These are phyloP conservation scores for Pichia inconspicua DNA, from an alignment of 1,139 yeast genomes.

Conservation along the genomic window DNA sequence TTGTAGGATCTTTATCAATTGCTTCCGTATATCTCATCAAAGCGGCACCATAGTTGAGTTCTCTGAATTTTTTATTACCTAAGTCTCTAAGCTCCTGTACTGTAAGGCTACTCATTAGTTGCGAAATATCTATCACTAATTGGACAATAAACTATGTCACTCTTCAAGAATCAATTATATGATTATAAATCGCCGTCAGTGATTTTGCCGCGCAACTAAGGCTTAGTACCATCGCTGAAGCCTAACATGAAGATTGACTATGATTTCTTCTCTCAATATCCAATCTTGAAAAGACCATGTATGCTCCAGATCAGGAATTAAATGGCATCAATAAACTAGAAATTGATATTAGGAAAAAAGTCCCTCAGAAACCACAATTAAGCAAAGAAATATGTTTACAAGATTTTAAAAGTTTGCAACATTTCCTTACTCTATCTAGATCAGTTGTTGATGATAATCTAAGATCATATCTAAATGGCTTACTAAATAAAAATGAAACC, in stretches of 20 bases:
- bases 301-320: slow-evolving; percentile 1
- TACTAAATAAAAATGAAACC: slow-evolving; percentile 25
- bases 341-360: slow-evolving; percentile 16
- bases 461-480: slow-evolving; percentile 32
- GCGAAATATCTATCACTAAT: neutral
- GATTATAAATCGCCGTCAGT: neutral
- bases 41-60: slow-evolving; percentile 28
- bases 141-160: too few relatives aligned
- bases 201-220: neutral
- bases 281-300: slow-evolving; percentile 1
- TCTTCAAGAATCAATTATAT: too few relatives aligned
- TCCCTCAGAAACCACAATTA: slow-evolving; percentile 20
- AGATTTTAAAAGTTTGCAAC: slow-evolving; percentile 31
- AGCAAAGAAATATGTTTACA: slow-evolving; percentile 32
- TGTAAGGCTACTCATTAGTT: slow-evolving; percentile 1
- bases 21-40: slow-evolving; percentile 31
- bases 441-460: slow-evolving; percentile 37
- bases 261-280: neutral
- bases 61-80: slow-evolving; percentile 29
- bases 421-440: slow-evolving; percentile 36
- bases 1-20: slow-evolving; percentile 26
- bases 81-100: slow-evolving; percentile 23
- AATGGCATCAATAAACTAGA: slow-evolving; percentile 1
- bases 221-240: neutral
- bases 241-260: neutral